Percentiles rank a stretch among this genome's conserved stretches.
These are phyloP conservation scores for Backusella sp. DNA, from an alignment of 192 early-diverging fungal species.

Conservation along the genomic window DNA sequence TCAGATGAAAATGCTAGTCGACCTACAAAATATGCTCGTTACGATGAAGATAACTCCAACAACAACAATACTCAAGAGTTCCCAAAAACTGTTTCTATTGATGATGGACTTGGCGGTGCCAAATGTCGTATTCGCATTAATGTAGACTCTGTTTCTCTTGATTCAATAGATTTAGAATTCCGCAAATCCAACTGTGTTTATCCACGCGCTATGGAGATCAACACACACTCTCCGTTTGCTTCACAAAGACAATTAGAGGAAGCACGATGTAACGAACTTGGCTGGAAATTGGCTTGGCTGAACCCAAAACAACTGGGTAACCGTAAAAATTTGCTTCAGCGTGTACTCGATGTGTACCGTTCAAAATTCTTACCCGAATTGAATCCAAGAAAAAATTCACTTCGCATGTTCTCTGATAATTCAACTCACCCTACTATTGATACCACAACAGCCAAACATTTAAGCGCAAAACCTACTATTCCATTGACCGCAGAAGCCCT, in stretches of 20 bases:
- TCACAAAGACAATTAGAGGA: constrained; percentile 39
- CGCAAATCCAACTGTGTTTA: constrained; percentile 55
- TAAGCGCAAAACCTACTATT: neutral
- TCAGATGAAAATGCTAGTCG: neutral
- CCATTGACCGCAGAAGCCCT: constrained; percentile 28
- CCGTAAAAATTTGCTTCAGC: constrained; percentile 32
- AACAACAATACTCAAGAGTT: neutral
- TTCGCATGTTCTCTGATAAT: constrained; percentile 13
- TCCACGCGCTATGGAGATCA: constrained; percentile 39
- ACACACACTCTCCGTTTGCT: constrained; percentile 22
- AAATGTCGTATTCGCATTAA: constrained; percentile 43
- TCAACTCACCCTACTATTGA: neutral
- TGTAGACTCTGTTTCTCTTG: constrained; percentile 48
- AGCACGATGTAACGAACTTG: constrained; percentile 55
- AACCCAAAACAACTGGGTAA: constrained; percentile 26
- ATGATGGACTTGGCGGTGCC: constrained; percentile 27
- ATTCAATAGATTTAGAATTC: constrained; percentile 43
- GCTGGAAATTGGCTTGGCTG: constrained; percentile 57
- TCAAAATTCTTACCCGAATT: constrained; percentile 24
- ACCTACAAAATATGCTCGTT: constrained; percentile 4
- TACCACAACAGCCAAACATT: neutral
- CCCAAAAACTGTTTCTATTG: constrained; percentile 31
- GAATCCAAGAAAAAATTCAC: constrained; percentile 14
- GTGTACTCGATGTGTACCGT: constrained; percentile 36
- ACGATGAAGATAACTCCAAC: neutral